Base-by-base conservation (phyloP, 2,329 filamentous ascomycete genomes). In the Xylaria sp. region DNA sequence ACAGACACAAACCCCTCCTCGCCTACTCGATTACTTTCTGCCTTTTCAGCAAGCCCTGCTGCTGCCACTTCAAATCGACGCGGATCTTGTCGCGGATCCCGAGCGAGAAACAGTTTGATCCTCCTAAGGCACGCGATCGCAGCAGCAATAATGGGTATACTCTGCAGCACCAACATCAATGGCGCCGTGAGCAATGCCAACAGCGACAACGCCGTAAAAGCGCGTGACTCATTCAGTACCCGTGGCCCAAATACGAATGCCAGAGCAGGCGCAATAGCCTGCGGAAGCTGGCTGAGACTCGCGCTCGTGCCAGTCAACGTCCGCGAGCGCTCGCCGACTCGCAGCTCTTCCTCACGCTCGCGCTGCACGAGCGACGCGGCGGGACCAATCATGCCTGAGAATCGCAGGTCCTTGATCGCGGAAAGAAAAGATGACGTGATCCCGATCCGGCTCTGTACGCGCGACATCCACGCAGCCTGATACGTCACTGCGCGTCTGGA, bases 231-330 rank as follows among this genome's bases (percentile, higher is more conserved):
- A 34, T 65, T 44, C 28, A 65, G 25, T 2, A 41, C 54, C n/a
- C 54, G 62, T 28, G 52, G 62, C 18, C 52, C 62, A 51, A 65
- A 65, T 1, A 41, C 62, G 18, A 65, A 65, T 1, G 62, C 54
- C 20, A 65, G 10, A 25, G 54, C 37, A 8, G 62, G 62, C 2
- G 62, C 52, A 13, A 65, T 32, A 18, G 54, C 52, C 3, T 20
- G 28, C 25, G 63, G 63, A 32, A 64, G 39, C 52, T 39, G 46
- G 10, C 34, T 34, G 34, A 34, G 34, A 25, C n/a, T 56, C 54
- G 28, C 34, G 34, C 54, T 48, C 18, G 34, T 39, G 54, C 34
- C 34, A 5, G 50, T 18, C 44, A 50, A 23, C 5, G 18, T 32
- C 28, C 58, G 44, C n/a, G 28, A 20, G 15, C 44, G 25, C 18